Conservation (phyloP, 2,329 filamentous ascomycete genomes). For the Arachnomyces sp. region DNA sequence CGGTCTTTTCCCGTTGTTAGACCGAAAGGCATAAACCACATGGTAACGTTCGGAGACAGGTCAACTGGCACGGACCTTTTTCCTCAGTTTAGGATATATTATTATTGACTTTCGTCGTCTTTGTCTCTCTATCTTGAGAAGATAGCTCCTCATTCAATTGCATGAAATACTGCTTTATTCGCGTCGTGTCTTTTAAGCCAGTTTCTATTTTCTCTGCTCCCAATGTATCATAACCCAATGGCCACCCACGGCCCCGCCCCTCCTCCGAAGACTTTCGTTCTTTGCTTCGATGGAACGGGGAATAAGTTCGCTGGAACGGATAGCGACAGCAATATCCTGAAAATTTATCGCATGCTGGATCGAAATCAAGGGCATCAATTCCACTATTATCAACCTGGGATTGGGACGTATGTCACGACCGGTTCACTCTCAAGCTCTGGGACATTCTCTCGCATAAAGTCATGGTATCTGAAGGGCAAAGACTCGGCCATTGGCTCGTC, state of each 20-base stretch:
- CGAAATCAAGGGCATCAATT: constrained; percentile 14
- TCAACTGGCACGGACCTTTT: too few relatives aligned
- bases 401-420: constrained; percentile 38
- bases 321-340: constrained; percentile 27
- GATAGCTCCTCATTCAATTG: too few relatives aligned
- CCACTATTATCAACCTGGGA: constrained; percentile 29
- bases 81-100: too few relatives aligned
- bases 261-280: constrained; percentile 31
- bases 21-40: too few relatives aligned
- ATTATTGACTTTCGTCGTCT: too few relatives aligned
- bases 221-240: constrained; percentile 10
- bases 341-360: constrained; percentile 23
- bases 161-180: too few relatives aligned
- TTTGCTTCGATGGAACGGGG: constrained; percentile 31
- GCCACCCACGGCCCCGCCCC: constrained; percentile 14
- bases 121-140: too few relatives aligned
- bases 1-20: too few relatives aligned
- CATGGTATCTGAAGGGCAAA: constrained; percentile 63
- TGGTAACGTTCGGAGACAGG: too few relatives aligned
- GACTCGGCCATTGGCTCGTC: constrained; percentile 74
- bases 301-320: constrained; percentile 23
- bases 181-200: too few relatives aligned
- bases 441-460: constrained; percentile 37
- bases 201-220: not conserved
- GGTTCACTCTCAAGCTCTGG: constrained; percentile 27